These are phyloP conservation scores for Neophaeococcomyces mojaviensis DNA, from an alignment of 2,329 filamentous ascomycete species.

Conservation along the genomic window DNA sequence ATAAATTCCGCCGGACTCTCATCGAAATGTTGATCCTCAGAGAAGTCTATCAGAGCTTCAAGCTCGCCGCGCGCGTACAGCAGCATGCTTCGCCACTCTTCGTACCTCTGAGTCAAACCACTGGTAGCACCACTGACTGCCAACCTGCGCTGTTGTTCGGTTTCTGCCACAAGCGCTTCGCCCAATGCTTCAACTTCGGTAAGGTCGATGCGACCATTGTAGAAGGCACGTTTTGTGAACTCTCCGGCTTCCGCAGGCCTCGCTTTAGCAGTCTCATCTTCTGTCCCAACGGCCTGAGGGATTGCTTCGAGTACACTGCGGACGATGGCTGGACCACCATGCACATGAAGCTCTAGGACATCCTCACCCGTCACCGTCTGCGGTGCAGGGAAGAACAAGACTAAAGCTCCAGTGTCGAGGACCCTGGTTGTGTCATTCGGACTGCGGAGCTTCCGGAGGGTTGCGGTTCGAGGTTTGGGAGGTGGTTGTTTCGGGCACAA, in stretches of 20 bases:
- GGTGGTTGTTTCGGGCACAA: conserved; percentile 50
- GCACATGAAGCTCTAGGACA: conserved; percentile 86
- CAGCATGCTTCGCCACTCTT: conserved; percentile 69
- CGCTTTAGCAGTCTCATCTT: conserved; percentile 36
- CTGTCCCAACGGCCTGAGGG: conserved; percentile 33
- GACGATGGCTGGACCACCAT: conserved; percentile 82
- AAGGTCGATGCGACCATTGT: conserved; percentile 76
- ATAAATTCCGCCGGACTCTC: conserved; percentile 70
- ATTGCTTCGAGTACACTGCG: conserved; percentile 78
- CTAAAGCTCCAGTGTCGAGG: conserved; percentile 69
- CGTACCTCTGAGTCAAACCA: conserved; percentile 66
- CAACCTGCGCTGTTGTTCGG: conserved; percentile 84
- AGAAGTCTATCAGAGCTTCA: conserved; percentile 93
- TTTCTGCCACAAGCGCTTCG: conserved; percentile 58
- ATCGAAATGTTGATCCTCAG: conserved; percentile 95
- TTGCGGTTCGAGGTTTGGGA: conserved; percentile 57
- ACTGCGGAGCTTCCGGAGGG: conserved; percentile 66
- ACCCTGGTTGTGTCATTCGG: conserved; percentile 39
- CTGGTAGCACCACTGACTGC: conserved; percentile 72
- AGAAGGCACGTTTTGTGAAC: conserved; percentile 86
- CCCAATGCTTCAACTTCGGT: conserved; percentile 67
- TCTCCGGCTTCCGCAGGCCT: conserved; percentile 92
- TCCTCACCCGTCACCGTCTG: conserved; percentile 87
- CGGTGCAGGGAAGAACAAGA: conserved; percentile 75
- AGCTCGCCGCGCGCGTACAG: conserved; percentile 80